Percentiles rank a stretch among this genome's conserved stretches.
These are phyloP conservation scores for Pseudogymnoascus sp. DNA, from an alignment of 2,329 filamentous ascomycete species.

Conservation along the genomic window DNA sequence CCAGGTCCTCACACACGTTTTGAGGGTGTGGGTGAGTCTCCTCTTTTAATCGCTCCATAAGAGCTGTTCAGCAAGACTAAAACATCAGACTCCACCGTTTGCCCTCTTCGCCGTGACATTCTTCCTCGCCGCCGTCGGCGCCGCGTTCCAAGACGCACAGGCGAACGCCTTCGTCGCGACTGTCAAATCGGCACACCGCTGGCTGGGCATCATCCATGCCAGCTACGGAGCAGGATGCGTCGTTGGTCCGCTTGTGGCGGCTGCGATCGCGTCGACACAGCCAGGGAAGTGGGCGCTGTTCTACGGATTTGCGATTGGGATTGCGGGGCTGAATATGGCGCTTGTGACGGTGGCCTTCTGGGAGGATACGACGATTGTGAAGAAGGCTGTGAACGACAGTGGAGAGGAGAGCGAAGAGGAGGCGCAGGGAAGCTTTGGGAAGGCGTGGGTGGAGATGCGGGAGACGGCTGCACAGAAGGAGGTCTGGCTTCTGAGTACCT, in stretches of 20 bases:
- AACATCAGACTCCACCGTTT: slow-evolving; percentile 39
- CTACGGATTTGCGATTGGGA: slow-evolving; percentile 44
- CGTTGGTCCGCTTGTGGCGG: slow-evolving; percentile 46
- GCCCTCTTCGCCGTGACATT: slow-evolving; percentile 48
- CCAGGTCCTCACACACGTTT: slow-evolving; percentile 44
- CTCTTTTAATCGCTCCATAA: neutral
- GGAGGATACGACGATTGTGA: slow-evolving; percentile 26
- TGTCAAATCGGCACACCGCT: slow-evolving; percentile 43
- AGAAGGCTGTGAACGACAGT: slow-evolving; percentile 9
- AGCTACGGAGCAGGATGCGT: slow-evolving; percentile 47
- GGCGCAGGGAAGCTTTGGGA: slow-evolving; percentile 25
- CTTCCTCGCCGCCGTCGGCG: slow-evolving; percentile 47
- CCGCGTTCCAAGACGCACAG: slow-evolving; percentile 56
- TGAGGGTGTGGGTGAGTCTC: slow-evolving; percentile 40
- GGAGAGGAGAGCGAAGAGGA: slow-evolving; percentile 11
- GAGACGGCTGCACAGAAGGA: slow-evolving; percentile 35
- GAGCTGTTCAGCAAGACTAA: neutral
- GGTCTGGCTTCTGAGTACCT: slow-evolving; percentile 51
- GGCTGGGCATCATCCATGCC: slow-evolving; percentile 55
- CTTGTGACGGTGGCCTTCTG: slow-evolving; percentile 41
- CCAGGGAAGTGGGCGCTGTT: slow-evolving; percentile 43
- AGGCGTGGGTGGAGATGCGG: slow-evolving; percentile 36
- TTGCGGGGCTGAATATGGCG: slow-evolving; percentile 42
- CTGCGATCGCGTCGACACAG: slow-evolving; percentile 37
- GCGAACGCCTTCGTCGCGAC: slow-evolving; percentile 52